Base-by-base conservation (phyloP, 306 rosid genomes). In the Ormosia semicastrata region DNA sequence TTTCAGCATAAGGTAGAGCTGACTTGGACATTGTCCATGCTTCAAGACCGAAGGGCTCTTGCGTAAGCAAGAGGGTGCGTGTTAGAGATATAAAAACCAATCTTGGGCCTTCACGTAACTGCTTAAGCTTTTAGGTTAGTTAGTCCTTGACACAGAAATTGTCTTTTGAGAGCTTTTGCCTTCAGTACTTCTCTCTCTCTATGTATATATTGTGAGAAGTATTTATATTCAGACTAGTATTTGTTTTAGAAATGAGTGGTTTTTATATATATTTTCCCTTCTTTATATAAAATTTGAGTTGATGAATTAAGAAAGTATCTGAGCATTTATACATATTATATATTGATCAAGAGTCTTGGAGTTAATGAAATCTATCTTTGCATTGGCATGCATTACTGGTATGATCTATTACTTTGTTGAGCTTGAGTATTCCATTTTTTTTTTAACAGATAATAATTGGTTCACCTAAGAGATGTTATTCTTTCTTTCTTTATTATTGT, bases 371-470 rank as follows among this genome's bases (percentile, higher is more conserved):
- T 53, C 34, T 46, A 62, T 63, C 66, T 52, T 77, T 65, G 39
- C 43, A 36, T 24, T 36, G 65, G 4, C 70, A 46, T 36, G 71
- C 41, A 44, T 59, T 76, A 7, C 39, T 18, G 56, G 10, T 37
- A 44, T 46, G 66, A 34, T 43, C 13, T n/a, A 30, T 43, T 66
- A 33, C 57, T 72, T 44, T 29, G 37, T 71, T 41, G 73, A 68
- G 57, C 56, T 5, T 5, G 15, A 71, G 72, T 65, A 46, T 81
- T 81, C 52, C 75, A 52, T 2, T n/a, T 71, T 59, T 50, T 49
- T 37, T 29, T 53, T 53, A 5, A 53, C 3, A 6, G 4, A 36
- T 78, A 5, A 36, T 44, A 30, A 64, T 39, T 33, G 58, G 70
- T 78, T 83, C 66, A 44, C 66, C 40, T 13, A 33, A 66, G 80